Evolutionary conservation across 129 eudicot species (phyloP).

Genomic region (Glebionis coronaria): DNA sequence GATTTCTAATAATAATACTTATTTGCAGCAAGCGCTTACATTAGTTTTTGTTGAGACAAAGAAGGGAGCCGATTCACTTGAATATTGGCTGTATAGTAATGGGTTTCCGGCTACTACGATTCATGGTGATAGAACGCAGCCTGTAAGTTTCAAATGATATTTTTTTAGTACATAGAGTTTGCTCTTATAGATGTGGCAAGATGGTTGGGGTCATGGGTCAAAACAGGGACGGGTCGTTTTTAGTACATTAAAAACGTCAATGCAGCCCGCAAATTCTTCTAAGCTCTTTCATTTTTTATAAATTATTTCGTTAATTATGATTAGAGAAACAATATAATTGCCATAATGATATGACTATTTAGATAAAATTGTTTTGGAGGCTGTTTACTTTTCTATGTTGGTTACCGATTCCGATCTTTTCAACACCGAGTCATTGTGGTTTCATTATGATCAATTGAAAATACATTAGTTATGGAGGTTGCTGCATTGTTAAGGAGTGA

Average conservation of each 20-base stretch:
- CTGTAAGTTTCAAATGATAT: slow-evolving; percentile 17
- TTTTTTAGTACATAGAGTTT: slow-evolving; percentile 1
- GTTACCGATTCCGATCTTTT: neutral
- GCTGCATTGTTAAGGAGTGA: neutral
- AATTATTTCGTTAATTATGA: neutral
- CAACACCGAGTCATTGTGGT: too few relatives aligned
- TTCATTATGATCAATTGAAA: neutral
- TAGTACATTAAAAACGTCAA: too few relatives aligned
- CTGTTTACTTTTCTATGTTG: neutral
- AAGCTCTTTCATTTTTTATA: too few relatives aligned
- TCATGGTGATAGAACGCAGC: slow-evolving; percentile 30
- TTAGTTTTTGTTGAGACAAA: slow-evolving; percentile 75
- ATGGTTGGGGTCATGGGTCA: neutral
- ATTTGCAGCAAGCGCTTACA: slow-evolving; percentile 70
- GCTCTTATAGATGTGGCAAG: neutral
- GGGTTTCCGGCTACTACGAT: slow-evolving; percentile 47
- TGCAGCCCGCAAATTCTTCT: too few relatives aligned
- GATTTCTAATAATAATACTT: neutral
- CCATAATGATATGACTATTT: neutral
- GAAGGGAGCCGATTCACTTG: slow-evolving; percentile 84
- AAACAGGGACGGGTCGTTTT: neutral
- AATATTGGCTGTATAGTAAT: slow-evolving; percentile 56
- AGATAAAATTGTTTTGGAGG: neutral
- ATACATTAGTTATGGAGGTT: neutral
- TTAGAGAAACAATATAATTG: neutral